A percentile compares a stretch with the other conserved stretches of the same genome.
Conservation (phyloP, 495 filamentous ascomycete genomes). For the Parmelia sp. region DNA sequence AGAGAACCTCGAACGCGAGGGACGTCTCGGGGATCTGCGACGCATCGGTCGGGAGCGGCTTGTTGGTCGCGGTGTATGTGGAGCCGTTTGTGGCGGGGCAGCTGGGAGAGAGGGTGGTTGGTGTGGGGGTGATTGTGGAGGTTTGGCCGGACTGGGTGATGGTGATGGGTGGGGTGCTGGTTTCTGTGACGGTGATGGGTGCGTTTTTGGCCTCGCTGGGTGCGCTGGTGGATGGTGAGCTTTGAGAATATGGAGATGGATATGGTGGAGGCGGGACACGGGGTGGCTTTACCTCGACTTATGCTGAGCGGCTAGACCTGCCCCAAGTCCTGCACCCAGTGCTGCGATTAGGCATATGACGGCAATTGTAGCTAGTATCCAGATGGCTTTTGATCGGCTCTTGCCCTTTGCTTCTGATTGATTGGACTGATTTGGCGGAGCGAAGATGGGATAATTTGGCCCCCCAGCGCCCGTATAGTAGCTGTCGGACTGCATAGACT, state of each 20-base stretch:
- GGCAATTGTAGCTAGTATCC: not conserved
- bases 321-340: not conserved
- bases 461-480: not conserved
- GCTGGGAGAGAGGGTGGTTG: not conserved
- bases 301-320: not conserved
- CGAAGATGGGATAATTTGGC: not conserved
- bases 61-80: not conserved
- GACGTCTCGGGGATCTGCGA: not conserved
- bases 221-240: not conserved
- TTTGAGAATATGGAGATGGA: too few relatives aligned
- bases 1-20: not conserved
- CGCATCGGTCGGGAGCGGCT: not conserved
- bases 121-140: not conserved
- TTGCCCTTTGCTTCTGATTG: not conserved
- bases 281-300: not conserved
- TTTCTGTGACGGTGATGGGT: not conserved
- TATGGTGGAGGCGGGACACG: not conserved
- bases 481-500: not conserved
- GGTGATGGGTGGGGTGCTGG: not conserved
- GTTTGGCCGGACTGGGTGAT: not conserved
- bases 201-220: not conserved
- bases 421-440: not conserved
- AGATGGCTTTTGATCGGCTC: not conserved
- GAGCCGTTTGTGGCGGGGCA: not conserved
- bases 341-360: not conserved